These are phyloP conservation scores for Bjerkandera adusta DNA, from an alignment of 1,284 basidiomycete genomes.

Conservation along the genomic window DNA sequence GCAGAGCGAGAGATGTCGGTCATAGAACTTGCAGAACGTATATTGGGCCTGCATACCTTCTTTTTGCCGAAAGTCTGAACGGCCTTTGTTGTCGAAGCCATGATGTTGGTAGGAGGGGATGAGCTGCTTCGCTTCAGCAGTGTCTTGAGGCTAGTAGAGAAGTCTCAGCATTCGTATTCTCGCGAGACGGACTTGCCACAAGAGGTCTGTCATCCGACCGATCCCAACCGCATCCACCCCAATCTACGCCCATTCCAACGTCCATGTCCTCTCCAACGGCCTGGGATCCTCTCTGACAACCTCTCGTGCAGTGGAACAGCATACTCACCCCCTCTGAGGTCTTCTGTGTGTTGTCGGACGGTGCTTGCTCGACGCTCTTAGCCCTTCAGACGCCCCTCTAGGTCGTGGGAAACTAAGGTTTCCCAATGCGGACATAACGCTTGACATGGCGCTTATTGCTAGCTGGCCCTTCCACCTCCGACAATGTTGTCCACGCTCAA, in stretches of 20 bases:
- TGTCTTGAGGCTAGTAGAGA: conserved; percentile 19
- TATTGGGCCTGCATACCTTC: conserved; percentile 62
- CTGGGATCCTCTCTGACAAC: neutral
- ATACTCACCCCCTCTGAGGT: conserved; percentile 41
- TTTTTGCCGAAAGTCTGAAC: conserved; percentile 99
- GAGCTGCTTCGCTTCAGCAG: conserved; percentile 24
- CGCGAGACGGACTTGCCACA: conserved; percentile 4
- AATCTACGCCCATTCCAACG: conserved; percentile 18
- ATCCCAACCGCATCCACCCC: conserved; percentile 38
- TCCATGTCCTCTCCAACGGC: neutral
- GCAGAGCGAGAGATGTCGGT: too few species aligned
- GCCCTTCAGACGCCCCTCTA: conserved; percentile 1
- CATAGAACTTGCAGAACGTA: neutral
- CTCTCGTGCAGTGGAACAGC: conserved; percentile 12
- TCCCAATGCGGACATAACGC: conserved; percentile 9
- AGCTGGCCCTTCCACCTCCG: conserved; percentile 12
- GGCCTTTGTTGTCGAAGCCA: conserved; percentile 79
- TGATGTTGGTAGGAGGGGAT: conserved; percentile 38
- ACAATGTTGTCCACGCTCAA: conserved; percentile 29
- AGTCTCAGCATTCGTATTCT: conserved; percentile 17
- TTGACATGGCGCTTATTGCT: conserved; percentile 8
- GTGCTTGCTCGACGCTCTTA: conserved; percentile 27
- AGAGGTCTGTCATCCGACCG: conserved; percentile 35
- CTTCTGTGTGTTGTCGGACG: conserved; percentile 28
- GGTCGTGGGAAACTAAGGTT: conserved; percentile 4